These are phyloP conservation scores for Fusarium nanum DNA, from an alignment of 2,329 filamentous ascomycete species.

Conservation along the genomic window DNA sequence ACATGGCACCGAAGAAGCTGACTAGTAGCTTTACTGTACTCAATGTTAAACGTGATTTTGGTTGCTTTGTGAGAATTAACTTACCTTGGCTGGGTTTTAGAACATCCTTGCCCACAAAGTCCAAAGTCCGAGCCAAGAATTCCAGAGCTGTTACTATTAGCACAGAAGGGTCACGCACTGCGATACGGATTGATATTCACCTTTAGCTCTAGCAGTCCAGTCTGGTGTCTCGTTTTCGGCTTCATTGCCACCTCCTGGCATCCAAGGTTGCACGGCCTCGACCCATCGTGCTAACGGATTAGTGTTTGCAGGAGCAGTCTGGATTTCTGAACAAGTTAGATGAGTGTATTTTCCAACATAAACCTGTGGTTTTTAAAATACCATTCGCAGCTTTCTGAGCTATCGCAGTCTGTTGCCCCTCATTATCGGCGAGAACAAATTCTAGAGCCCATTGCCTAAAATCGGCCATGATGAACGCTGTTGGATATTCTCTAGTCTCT, in stretches of 20 bases:
- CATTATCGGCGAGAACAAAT: conserved; percentile 65
- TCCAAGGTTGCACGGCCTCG: conserved; percentile 66
- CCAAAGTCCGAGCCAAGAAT: conserved; percentile 67
- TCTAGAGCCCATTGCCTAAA: conserved; percentile 65
- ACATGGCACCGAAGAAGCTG: conserved; percentile 68
- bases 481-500: not conserved
- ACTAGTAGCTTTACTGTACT: conserved; percentile 59
- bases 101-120: conserved; percentile 58
- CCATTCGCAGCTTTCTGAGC: conserved; percentile 60
- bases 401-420: conserved; percentile 54
- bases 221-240: conserved; percentile 59
- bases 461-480: conserved; percentile 56
- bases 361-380: conserved; percentile 30
- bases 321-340: conserved; percentile 55
- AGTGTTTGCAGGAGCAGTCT: conserved; percentile 56
- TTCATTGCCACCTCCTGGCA: conserved; percentile 57
- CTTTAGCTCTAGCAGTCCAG: conserved; percentile 65
- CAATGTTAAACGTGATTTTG: conserved; percentile 8
- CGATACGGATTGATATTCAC: conserved; percentile 44
- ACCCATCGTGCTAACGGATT: conserved; percentile 66
- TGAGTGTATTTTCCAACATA: not conserved
- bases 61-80: not conserved
- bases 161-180: not conserved
- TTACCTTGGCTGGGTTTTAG: conserved; percentile 64
- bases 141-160: conserved; percentile 58